Base-by-base conservation (phyloP, 106 monocot genomes). In the Allium cepa region DNA sequence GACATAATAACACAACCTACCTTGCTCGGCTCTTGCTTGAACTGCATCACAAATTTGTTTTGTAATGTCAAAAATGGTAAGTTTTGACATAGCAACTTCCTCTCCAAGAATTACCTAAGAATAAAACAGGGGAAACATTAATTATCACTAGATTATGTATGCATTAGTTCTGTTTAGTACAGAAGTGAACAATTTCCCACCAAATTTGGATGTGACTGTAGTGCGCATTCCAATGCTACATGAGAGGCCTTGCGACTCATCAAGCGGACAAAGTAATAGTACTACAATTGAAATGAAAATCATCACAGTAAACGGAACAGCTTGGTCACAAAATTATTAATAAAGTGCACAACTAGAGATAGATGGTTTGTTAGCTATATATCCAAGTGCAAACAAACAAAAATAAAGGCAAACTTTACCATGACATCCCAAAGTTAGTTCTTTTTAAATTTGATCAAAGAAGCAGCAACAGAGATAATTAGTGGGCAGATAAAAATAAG, bases 221-320 rank as follows among this genome's bases (percentile, higher is more conserved):
- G 80, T n/a, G 87, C 61, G 63, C 87, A 87, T 70, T 87, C 82
- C 64, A 87, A 67, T 27, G 87, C 87, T 4, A 87, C 87, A 69
- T 87, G 87, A 69, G 87, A 87, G 63, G 82, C 87, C 76, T 78
- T 87, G 59, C 82, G 72, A 8, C 87, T 82, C 87, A 87, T 87
- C 49, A 87, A 57, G 46, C 87, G 78, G 72, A 87, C 80, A 17
- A 87, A 83, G 62, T 87, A 87, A 49, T 87, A 87, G 50, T 87
- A 87, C 87, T 87, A 80, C 63, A 81, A 53, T 55, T 12, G 26
- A 72, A 61, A 59, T 15, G 15, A 53, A 27, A 8, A 67, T 53
- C 1, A 53, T 50, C 49, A 11, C 45, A 56, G 55, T 46, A 36
- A 26, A 76, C 63, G n/a, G 26, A 36, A 17, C 17, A 15, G 52